These are phyloP conservation scores for Fusarium pseudonygamai DNA, from an alignment of 2,329 filamentous ascomycete species.

Conservation along the genomic window DNA sequence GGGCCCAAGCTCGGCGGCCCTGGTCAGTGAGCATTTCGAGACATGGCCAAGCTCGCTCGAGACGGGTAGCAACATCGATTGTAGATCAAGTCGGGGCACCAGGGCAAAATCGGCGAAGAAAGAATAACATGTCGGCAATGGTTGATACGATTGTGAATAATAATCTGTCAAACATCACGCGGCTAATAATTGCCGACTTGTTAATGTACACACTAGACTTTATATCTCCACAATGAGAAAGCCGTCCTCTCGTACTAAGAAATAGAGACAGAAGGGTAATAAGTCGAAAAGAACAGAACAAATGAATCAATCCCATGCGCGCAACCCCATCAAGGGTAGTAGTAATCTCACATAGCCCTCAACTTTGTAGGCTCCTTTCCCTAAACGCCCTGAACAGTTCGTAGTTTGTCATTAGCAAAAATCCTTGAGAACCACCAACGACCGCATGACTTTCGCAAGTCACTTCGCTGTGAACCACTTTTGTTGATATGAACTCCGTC, in stretches of 20 bases:
- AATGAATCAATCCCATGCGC: conserved; percentile 36
- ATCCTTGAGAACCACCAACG: conserved; percentile 33
- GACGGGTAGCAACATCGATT: not conserved
- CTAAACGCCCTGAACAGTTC: conserved; percentile 43
- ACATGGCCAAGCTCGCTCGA: not conserved
- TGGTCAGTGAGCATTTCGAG: not conserved
- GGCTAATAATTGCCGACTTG: conserved; percentile 5
- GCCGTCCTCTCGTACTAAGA: conserved; percentile 16
- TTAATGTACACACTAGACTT: conserved; percentile 30
- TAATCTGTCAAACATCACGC: not conserved
- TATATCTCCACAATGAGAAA: conserved; percentile 22
- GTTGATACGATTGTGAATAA: conserved; percentile 1
- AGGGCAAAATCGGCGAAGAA: not conserved
- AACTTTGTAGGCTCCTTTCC: conserved; percentile 43
- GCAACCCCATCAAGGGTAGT: conserved; percentile 41
- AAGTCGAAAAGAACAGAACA: conserved; percentile 20
- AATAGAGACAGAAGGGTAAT: conserved; percentile 29
- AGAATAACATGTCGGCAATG: not conserved
- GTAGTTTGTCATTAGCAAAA: conserved; percentile 42
- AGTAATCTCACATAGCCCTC: conserved; percentile 39
- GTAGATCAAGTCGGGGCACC: not conserved
- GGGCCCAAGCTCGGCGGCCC: conserved; percentile 25
- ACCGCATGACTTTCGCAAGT: conserved; percentile 28
- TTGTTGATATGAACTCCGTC: conserved; percentile 16
- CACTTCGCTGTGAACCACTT: conserved; percentile 24